Conservation (phyloP, 495 filamentous ascomycete species). For the Hyaloscypha variabilis region DNA sequence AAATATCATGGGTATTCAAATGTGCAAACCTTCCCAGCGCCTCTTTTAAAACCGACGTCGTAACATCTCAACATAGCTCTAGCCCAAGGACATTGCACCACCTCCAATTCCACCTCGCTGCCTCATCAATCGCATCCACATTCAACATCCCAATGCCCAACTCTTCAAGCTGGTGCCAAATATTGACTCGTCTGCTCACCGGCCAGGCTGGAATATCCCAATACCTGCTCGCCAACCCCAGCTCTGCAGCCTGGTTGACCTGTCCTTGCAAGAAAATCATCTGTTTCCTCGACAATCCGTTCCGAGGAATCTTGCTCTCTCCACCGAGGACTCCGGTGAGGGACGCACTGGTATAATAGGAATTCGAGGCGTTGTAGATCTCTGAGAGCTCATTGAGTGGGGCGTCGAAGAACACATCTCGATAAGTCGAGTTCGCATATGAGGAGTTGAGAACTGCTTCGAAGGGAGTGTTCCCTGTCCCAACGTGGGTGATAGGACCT, state of each 20-base stretch:
- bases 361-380: conserved; percentile 42
- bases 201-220: conserved; percentile 32
- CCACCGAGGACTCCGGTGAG: conserved; percentile 32
- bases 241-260: conserved; percentile 14
- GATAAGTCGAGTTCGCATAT: conserved; percentile 39
- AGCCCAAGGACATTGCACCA: conserved; percentile 23
- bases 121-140: conserved; percentile 23
- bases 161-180: conserved; percentile 25
- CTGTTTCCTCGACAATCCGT: conserved; percentile 36
- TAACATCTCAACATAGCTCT: conserved; percentile 16
- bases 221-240: conserved; percentile 28
- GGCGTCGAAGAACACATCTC: conserved; percentile 58
- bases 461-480: conserved; percentile 50
- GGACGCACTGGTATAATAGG: conserved; percentile 50
- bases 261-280: conserved; percentile 19
- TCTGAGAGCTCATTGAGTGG: conserved; percentile 37
- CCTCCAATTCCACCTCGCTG: conserved; percentile 28
- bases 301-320: conserved; percentile 12
- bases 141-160: conserved; percentile 26
- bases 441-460: conserved; percentile 41
- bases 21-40: neutral
- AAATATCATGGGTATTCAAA: neutral
- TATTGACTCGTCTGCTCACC: conserved; percentile 14
- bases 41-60: neutral
- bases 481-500: conserved; percentile 48